A percentile compares a stretch with the other conserved stretches of the same genome.
These are phyloP conservation scores for Lactarius indigo DNA, from an alignment of 768 basidiomycete genomes.

Conservation along the genomic window DNA sequence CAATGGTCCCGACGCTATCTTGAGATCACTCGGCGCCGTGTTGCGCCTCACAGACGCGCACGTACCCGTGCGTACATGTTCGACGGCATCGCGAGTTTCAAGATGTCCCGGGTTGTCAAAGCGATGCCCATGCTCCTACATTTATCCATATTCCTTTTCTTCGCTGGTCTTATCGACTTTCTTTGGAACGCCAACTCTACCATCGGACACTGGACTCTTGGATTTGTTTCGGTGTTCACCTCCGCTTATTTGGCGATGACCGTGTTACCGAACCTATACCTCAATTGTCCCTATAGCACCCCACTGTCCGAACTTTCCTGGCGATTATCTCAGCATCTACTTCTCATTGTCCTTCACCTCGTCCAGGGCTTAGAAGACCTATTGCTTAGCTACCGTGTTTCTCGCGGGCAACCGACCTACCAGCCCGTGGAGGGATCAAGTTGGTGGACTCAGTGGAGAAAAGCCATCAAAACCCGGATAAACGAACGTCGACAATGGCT, in stretches of 20 bases:
- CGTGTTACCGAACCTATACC: not conserved
- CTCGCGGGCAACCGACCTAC: not conserved
- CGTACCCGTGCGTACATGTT: not conserved
- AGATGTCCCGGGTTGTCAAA: too few species aligned
- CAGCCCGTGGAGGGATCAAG: not conserved
- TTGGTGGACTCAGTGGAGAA: not conserved
- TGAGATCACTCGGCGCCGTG: not conserved
- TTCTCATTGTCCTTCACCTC: not conserved
- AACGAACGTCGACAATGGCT: not conserved
- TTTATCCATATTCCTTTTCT: not conserved
- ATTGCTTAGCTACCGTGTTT: not conserved
- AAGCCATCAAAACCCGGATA: not conserved
- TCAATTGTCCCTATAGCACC: slow-evolving; percentile 10
- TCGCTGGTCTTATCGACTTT: too few species aligned
- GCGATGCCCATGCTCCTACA: not conserved
- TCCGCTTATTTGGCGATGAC: too few species aligned
- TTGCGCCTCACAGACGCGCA: not conserved
- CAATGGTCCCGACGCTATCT: not conserved
- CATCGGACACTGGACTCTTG: not conserved
- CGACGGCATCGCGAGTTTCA: not conserved
- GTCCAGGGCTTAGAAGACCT: not conserved
- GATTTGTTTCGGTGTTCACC: not conserved
- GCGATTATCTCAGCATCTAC: not conserved
- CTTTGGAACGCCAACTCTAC: not conserved
- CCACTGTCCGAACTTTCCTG: not conserved